Percentiles rank a stretch among this genome's conserved stretches.
Evolutionary conservation across 2,329 filamentous ascomycete genomes (phyloP).

Genomic region (Fusarium protoensiforme): DNA sequence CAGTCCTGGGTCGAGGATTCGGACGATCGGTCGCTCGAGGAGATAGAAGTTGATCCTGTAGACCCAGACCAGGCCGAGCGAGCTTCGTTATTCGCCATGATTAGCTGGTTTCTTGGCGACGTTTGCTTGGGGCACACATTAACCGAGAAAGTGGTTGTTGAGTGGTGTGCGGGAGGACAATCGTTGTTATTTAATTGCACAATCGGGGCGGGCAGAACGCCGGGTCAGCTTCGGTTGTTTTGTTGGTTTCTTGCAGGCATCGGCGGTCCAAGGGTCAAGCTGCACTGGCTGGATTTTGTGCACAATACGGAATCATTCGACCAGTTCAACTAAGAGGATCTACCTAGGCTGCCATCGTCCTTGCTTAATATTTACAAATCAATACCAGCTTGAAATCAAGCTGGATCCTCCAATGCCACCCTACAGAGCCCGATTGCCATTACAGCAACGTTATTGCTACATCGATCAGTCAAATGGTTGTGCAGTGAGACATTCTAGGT

Average conservation of each 20-base stretch:
- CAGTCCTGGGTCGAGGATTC: not conserved
- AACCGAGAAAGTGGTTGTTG: not conserved
- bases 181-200: not conserved
- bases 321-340: too few species aligned
- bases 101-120: not conserved
- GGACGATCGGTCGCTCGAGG: slow-evolving; percentile 1
- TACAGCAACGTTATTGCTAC: too few species aligned
- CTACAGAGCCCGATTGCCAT: too few species aligned
- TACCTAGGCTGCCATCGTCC: too few species aligned
- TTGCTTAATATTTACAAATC: too few species aligned
- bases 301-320: too few species aligned
- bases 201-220: not conserved
- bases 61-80: not conserved
- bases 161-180: not conserved
- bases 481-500: too few species aligned
- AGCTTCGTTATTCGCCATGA: not conserved
- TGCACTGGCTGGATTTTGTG: too few species aligned
- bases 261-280: too few species aligned
- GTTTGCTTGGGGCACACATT: not conserved
- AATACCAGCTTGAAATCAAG: too few species aligned
- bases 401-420: too few species aligned
- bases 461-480: too few species aligned
- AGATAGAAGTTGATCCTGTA: not conserved
- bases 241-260: not conserved
- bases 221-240: not conserved